Conservation (phyloP, 495 filamentous ascomycete species). For the Clavariopsis aquatica region DNA sequence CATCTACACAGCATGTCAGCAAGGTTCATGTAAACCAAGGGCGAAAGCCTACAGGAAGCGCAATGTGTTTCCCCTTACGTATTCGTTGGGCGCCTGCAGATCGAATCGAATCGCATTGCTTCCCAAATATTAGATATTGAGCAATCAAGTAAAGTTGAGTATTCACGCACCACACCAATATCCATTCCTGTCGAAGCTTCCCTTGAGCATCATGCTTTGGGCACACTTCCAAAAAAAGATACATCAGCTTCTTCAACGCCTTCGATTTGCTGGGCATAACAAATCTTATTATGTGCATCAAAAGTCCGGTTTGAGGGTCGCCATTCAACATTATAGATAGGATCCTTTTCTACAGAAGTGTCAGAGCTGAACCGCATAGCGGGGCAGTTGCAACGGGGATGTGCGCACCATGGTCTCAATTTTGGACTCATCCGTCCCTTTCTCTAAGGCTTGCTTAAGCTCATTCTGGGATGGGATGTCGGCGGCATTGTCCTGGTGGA, state of each 20-base stretch:
- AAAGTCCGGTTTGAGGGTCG: conserved; percentile 87
- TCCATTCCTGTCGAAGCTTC: conserved; percentile 99
- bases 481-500: conserved; percentile 91
- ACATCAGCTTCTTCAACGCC: conserved; percentile 94
- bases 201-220: conserved; percentile 88
- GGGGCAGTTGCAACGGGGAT: conserved; percentile 19
- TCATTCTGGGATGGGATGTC: conserved; percentile 90
- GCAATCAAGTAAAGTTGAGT: background rate
- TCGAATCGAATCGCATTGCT: conserved; percentile 99
- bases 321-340: conserved; percentile 75
- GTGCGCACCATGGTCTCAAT: conserved; percentile 79
- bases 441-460: conserved; percentile 91
- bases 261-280: conserved; percentile 98
- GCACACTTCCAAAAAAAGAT: conserved; percentile 99
- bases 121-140: conserved; percentile 9
- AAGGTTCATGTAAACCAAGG: background rate
- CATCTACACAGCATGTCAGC: conserved; percentile 36
- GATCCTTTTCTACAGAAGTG: conserved; percentile 64
- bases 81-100: conserved; percentile 96
- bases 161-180: conserved; percentile 85
- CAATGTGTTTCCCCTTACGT: conserved; percentile 92
- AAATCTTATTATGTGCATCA: conserved; percentile 99
- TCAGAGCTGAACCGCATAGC: conserved; percentile 13
- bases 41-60: conserved; percentile 68
- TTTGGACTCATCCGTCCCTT: conserved; percentile 95